Percentiles rank a stretch among this genome's conserved stretches.
Evolutionary conservation across 192 early-diverging fungal species (phyloP).

Genomic region (Anaeromyces robustus): DNA sequence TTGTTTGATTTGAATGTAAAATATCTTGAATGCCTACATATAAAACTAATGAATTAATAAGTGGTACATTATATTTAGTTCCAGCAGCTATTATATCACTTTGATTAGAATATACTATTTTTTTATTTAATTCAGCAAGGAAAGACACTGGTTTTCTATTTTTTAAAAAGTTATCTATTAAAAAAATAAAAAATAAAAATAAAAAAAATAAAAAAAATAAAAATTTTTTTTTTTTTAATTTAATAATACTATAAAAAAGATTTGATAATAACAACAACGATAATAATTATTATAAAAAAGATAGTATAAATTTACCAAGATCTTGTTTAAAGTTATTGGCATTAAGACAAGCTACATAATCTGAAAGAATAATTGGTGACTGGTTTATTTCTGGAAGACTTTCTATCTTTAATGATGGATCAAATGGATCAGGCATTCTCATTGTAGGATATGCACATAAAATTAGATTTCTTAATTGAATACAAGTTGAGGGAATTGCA

Average conservation of each 20-base stretch:
- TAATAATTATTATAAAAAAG: too few relatives aligned
- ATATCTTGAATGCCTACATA: constrained; percentile 74
- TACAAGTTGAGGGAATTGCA: constrained; percentile 75
- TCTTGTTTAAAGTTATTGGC: constrained; percentile 47
- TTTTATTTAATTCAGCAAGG: constrained; percentile 31
- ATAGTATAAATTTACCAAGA: too few relatives aligned
- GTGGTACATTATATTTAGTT: constrained; percentile 57
- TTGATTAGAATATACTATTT: constrained; percentile 21
- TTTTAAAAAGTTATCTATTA: constrained; percentile 46
- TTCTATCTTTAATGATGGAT: constrained; percentile 85
- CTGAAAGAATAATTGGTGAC: constrained; percentile 72
- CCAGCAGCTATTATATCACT: not conserved
- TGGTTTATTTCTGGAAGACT: constrained; percentile 75
- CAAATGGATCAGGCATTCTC: constrained; percentile 92
- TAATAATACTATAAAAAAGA: too few relatives aligned
- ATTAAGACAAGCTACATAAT: constrained; percentile 50
- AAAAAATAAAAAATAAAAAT: too few relatives aligned
- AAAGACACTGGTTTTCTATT: constrained; percentile 38
- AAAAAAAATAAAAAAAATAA: too few relatives aligned
- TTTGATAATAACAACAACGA: too few relatives aligned
- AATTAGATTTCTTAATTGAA: constrained; percentile 90
- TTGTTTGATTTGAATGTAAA: constrained; percentile 10
- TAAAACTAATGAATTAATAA: constrained; percentile 76
- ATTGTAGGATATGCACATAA: constrained; percentile 94
- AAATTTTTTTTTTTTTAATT: too few relatives aligned